Percentiles rank a stretch among this genome's conserved stretches.
Conservation (phyloP, 192 early-diverging fungal species). For the Coemansia sp. region DNA sequence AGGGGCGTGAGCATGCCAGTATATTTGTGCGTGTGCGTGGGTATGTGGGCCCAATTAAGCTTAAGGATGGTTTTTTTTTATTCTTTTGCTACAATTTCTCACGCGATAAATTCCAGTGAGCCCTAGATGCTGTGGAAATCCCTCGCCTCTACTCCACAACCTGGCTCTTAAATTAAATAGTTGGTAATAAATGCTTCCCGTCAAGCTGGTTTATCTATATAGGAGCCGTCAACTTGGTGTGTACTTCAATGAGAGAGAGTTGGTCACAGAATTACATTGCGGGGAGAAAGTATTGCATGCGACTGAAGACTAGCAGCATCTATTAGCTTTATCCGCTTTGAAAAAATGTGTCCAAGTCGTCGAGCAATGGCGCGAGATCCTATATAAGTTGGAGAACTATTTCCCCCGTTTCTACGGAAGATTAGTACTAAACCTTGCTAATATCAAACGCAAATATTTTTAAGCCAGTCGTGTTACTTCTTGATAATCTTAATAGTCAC, state of each 20-base stretch:
- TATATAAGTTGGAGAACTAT: neutral
- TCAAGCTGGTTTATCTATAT: neutral
- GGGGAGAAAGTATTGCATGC: neutral
- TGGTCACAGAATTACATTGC: neutral
- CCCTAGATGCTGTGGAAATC: neutral
- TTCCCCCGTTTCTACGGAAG: neutral
- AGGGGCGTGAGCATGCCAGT: neutral
- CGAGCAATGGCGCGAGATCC: neutral
- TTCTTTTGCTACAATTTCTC: neutral
- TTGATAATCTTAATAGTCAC: neutral
- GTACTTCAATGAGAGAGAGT: too few relatives aligned
- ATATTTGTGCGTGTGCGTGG: neutral
- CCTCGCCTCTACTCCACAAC: neutral
- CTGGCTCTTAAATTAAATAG: neutral
- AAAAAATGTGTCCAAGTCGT: neutral
- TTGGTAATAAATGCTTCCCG: neutral
- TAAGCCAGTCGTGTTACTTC: neutral
- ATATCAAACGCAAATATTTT: neutral
- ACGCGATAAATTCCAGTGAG: neutral
- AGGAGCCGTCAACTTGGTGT: neutral
- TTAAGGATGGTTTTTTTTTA: too few relatives aligned
- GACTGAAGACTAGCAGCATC: neutral
- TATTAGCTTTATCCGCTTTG: neutral
- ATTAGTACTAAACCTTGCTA: neutral
- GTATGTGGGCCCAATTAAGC: neutral